A percentile compares a stretch with the other conserved stretches of the same genome.
These are phyloP conservation scores for Aegilops bicornis DNA, from an alignment of 176 grass and related monocot genomes.

Conservation along the genomic window DNA sequence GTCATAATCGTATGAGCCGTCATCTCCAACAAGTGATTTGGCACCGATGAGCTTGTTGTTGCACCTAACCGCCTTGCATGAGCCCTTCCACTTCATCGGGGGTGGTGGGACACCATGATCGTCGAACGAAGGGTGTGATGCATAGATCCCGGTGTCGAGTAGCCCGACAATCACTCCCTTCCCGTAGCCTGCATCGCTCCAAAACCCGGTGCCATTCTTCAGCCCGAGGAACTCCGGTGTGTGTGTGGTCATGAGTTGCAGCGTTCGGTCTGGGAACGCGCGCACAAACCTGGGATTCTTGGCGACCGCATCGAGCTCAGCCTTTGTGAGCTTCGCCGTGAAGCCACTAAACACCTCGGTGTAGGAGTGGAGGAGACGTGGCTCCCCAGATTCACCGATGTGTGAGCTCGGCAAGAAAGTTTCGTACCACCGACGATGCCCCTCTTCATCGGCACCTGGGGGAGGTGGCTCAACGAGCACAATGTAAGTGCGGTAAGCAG, in stretches of 20 bases:
- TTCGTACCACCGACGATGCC: conserved; percentile 28
- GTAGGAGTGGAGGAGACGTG: conserved; percentile 47
- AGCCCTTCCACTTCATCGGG: conserved; percentile 26
- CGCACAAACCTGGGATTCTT: conserved; percentile 24
- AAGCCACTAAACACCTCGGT: conserved; percentile 38
- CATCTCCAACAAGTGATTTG: not conserved
- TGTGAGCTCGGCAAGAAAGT: conserved; percentile 31
- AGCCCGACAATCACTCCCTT: conserved; percentile 47
- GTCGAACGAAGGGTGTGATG: conserved; percentile 18
- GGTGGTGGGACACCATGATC: conserved; percentile 9
- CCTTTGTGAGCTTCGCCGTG: conserved; percentile 29
- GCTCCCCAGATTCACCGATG: not conserved
- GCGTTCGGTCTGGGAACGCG: conserved; percentile 12
- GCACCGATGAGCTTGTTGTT: conserved; percentile 50
- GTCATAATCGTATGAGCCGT: not conserved
- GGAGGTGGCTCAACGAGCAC: conserved; percentile 27
- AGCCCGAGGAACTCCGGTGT: conserved; percentile 39
- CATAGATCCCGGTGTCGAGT: conserved; percentile 47
- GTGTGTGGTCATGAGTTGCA: conserved; percentile 47
- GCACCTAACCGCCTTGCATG: conserved; percentile 15
- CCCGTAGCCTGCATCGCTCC: conserved; percentile 30
- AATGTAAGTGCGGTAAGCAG: not conserved
- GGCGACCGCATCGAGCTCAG: conserved; percentile 20
- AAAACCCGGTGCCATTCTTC: not conserved
- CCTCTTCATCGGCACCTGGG: not conserved